Conservation (phyloP, 805 yeast species). For the Metschnikowia shivogae region DNA sequence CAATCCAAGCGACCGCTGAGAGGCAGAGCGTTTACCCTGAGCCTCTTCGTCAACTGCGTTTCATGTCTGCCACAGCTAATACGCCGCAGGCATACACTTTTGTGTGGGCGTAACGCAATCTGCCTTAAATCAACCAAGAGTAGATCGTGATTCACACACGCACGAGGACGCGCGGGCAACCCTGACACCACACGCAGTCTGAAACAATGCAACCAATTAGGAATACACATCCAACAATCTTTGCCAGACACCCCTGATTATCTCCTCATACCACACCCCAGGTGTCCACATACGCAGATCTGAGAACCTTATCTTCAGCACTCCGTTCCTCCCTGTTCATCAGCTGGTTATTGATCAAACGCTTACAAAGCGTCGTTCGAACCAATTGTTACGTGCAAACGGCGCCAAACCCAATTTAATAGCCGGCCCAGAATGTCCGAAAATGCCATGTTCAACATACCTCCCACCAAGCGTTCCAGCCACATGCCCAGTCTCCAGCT, state of each 20-base stretch:
- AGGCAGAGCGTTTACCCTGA: too few species aligned
- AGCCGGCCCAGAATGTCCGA: constrained; percentile 9
- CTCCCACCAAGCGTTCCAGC: constrained; percentile 25
- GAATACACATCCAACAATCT: background rate
- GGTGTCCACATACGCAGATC: too few species aligned
- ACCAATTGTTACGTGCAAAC: too few species aligned
- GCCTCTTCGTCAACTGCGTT: too few species aligned
- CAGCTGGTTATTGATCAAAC: too few species aligned
- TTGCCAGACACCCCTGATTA: background rate
- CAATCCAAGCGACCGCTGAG: background rate
- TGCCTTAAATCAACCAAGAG: background rate
- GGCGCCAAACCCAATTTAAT: too few species aligned
- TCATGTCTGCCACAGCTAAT: too few species aligned
- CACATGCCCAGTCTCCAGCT: constrained; percentile 23
- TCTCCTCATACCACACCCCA: too few species aligned
- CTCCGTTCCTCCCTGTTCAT: too few species aligned
- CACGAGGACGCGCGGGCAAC: constrained; percentile 4
- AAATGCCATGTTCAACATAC: constrained; percentile 33
- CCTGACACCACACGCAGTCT: constrained; percentile 5
- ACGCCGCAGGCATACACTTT: too few species aligned
- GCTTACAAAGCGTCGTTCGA: too few species aligned
- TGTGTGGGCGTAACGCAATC: background rate
- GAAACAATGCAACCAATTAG: constrained; percentile 3
- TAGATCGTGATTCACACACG: constrained; percentile 1
- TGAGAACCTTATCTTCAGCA: too few species aligned